phyloP scores from a whole-genome alignment of 768 basidiomycete species.

The Omphalotus guepiniiformis region DNA sequence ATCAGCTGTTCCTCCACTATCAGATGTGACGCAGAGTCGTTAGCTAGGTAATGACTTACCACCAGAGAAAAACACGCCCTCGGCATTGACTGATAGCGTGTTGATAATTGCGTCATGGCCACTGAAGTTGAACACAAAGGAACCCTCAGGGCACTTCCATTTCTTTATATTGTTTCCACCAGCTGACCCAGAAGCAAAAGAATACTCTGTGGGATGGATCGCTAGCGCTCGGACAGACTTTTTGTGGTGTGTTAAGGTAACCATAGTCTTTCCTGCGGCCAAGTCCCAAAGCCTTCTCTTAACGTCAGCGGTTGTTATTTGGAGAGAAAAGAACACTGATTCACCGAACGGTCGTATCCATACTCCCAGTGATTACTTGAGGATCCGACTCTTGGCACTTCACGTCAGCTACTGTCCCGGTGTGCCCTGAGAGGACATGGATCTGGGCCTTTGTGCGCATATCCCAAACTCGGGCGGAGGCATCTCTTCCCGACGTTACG shows the following conservation, averaged over 20 bases:
- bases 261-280: slow-evolving; percentile 95
- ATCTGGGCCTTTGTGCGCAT: slow-evolving; percentile 98
- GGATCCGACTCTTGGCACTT: slow-evolving; percentile 97
- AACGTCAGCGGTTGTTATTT: slow-evolving; percentile 16
- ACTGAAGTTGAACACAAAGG: slow-evolving; percentile 93
- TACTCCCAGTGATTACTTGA: slow-evolving; percentile 95
- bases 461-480: slow-evolving; percentile 97
- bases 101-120: slow-evolving; percentile 99
- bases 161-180: slow-evolving; percentile 99
- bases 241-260: slow-evolving; percentile 98
- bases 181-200: slow-evolving; percentile 91
- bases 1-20: slow-evolving; percentile 57
- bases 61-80: slow-evolving; percentile 96
- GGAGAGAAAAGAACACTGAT: background rate
- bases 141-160: slow-evolving; percentile 97
- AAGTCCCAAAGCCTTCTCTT: slow-evolving; percentile 84
- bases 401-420: slow-evolving; percentile 92
- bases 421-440: slow-evolving; percentile 90
- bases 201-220: slow-evolving; percentile 95
- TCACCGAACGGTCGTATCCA: slow-evolving; percentile 94
- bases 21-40: too few relatives aligned
- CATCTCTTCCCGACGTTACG: slow-evolving; percentile 93
- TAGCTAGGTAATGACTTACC: slow-evolving; percentile 51
- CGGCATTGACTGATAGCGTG: slow-evolving; percentile 87
- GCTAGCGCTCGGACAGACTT: slow-evolving; percentile 94